Conservation (phyloP, 2,329 filamentous ascomycete species). For the Ophiostoma montium region DNA sequence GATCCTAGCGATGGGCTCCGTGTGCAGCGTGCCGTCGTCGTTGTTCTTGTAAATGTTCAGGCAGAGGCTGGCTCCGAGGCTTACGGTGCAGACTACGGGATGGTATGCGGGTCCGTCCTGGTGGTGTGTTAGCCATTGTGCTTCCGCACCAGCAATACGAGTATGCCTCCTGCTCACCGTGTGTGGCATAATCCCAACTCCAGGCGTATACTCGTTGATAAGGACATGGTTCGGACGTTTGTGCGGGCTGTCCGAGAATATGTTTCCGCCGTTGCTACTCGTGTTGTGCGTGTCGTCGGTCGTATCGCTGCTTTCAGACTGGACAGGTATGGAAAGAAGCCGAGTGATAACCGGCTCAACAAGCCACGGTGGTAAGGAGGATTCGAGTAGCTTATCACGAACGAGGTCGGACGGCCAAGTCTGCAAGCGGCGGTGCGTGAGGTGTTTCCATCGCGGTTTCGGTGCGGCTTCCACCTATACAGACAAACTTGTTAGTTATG, state of each 20-base stretch:
- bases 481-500: background rate
- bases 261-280: conserved; percentile 18
- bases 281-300: conserved; percentile 1
- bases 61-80: conserved; percentile 63
- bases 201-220: conserved; percentile 80
- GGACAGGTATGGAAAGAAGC: conserved; percentile 34
- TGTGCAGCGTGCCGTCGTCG: conserved; percentile 42
- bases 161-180: conserved; percentile 34
- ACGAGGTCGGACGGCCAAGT: conserved; percentile 78
- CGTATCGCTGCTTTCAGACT: conserved; percentile 10
- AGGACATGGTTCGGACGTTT: conserved; percentile 73
- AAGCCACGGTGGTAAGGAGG: conserved; percentile 64
- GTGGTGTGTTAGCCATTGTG: background rate
- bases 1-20: conserved; percentile 40
- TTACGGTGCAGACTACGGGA: conserved; percentile 81
- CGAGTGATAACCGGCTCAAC: conserved; percentile 52
- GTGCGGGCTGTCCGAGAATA: conserved; percentile 57
- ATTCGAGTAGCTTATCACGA: conserved; percentile 59
- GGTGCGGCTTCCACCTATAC: conserved; percentile 45
- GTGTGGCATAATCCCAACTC: conserved; percentile 93
- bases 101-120: conserved; percentile 73
- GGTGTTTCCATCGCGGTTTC: conserved; percentile 68
- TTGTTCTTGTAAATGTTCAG: conserved; percentile 60
- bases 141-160: no score
- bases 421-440: conserved; percentile 81